Evolutionary conservation across 1,284 basidiomycete species (phyloP).

Genomic region (Puccinia sorghi): DNA sequence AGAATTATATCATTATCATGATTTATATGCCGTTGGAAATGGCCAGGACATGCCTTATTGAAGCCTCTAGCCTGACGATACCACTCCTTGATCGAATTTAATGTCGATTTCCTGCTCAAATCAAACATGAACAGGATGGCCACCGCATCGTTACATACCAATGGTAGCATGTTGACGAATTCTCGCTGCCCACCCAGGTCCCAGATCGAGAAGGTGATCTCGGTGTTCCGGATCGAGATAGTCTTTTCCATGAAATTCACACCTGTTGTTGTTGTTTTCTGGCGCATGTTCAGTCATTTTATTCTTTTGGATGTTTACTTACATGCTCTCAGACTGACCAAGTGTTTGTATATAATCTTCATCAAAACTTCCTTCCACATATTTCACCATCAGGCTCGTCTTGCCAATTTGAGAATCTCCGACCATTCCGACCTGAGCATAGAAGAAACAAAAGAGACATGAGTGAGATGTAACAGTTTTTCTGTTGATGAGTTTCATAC

Average conservation of each 20-base stretch:
- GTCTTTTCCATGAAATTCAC: constrained; percentile 99
- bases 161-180: constrained; percentile 97
- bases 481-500: not conserved
- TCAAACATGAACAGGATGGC: constrained; percentile 99
- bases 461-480: not conserved
- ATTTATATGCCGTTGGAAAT: no score
- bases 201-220: constrained; percentile 99
- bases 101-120: constrained; percentile 88
- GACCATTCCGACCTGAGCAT: constrained; percentile 98
- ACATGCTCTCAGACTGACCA: constrained; percentile 52
- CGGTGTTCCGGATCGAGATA: constrained; percentile 92
- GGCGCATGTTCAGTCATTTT: not conserved
- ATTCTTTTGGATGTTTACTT: not conserved
- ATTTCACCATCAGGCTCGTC: constrained; percentile 97
- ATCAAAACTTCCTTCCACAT: constrained; percentile 89
- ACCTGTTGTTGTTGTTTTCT: constrained; percentile 63
- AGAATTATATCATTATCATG: not conserved
- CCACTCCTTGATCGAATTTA: constrained; percentile 99
- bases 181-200: constrained; percentile 96
- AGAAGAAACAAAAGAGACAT: constrained; percentile 65
- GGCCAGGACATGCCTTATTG: constrained; percentile 73
- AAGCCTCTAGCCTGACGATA: constrained; percentile 96
- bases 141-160: constrained; percentile 97
- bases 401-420: constrained; percentile 98
- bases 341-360: constrained; percentile 99